Evolutionary conservation across 2,329 filamentous ascomycete species (phyloP).

Genomic region (Aureobasidium musti): DNA sequence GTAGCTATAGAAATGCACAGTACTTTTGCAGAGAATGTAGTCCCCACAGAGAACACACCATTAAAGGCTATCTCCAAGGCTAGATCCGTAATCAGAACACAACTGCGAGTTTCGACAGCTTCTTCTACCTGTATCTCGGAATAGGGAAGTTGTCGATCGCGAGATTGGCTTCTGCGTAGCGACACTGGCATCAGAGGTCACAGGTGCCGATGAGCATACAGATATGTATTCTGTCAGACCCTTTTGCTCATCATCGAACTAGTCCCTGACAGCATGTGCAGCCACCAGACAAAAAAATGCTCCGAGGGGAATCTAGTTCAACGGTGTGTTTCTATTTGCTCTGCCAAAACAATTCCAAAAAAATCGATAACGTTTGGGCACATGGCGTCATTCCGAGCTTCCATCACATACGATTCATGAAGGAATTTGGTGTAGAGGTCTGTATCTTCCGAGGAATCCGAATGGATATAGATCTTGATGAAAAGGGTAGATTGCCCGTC

Average conservation of each 20-base stretch:
- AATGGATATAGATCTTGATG: not conserved
- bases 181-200: not conserved
- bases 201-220: not conserved
- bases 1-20: no score
- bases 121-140: no score
- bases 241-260: not conserved
- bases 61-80: no score
- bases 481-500: not conserved
- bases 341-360: not conserved
- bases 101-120: no score
- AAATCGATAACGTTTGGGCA: conserved; percentile 5
- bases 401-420: conserved; percentile 9
- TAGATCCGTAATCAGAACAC: no score
- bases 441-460: conserved; percentile 7
- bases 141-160: no score
- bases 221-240: not conserved
- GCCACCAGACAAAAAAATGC: not conserved
- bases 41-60: no score
- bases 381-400: conserved; percentile 10
- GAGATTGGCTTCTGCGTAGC: not conserved
- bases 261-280: not conserved
- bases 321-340: conserved; percentile 7
- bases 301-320: conserved; percentile 7
- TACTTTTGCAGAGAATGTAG: no score
- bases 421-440: not conserved